Evolutionary conservation across 1,139 yeast genomes (phyloP).

Genomic region (Petasospora rhodanensis): DNA sequence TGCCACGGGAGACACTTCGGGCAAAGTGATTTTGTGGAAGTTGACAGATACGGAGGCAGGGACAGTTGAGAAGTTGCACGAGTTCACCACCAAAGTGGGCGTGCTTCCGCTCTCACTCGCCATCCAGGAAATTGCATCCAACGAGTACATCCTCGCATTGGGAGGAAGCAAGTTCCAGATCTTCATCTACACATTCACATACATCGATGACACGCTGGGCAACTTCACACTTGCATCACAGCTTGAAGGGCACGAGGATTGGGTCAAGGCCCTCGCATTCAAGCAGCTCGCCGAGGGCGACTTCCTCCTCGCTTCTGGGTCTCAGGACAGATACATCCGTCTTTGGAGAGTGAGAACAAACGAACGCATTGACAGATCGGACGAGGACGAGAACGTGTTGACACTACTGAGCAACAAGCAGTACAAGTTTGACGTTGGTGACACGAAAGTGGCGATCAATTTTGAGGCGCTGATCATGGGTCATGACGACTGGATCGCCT

Average conservation of each 20-base stretch:
- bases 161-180: conserved; percentile 71
- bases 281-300: conserved; percentile 45
- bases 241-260: conserved; percentile 87
- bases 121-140: conserved; percentile 37
- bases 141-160: conserved; percentile 57
- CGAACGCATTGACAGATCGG: conserved; percentile 51
- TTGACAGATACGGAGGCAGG: conserved; percentile 12
- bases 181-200: conserved; percentile 51
- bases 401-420: conserved; percentile 59
- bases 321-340: conserved; percentile 86
- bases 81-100: conserved; percentile 41
- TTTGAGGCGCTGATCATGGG: conserved; percentile 96
- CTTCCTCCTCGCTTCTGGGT: conserved; percentile 73
- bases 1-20: conserved; percentile 66
- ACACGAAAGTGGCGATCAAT: conserved; percentile 46
- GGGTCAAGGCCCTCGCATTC: conserved; percentile 75
- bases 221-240: conserved; percentile 42
- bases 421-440: conserved; percentile 45
- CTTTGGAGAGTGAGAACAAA: conserved; percentile 71
- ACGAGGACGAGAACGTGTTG: conserved; percentile 51
- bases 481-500: conserved; percentile 96
- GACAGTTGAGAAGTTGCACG: conserved; percentile 30
- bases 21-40: conserved; percentile 51
- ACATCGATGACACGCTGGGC: too few relatives aligned
- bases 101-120: conserved; percentile 67